Evolutionary conservation across 768 basidiomycete genomes (phyloP), one percentile per base, ranked within the genome.

Genomic region (Trametes elegans): DNA sequence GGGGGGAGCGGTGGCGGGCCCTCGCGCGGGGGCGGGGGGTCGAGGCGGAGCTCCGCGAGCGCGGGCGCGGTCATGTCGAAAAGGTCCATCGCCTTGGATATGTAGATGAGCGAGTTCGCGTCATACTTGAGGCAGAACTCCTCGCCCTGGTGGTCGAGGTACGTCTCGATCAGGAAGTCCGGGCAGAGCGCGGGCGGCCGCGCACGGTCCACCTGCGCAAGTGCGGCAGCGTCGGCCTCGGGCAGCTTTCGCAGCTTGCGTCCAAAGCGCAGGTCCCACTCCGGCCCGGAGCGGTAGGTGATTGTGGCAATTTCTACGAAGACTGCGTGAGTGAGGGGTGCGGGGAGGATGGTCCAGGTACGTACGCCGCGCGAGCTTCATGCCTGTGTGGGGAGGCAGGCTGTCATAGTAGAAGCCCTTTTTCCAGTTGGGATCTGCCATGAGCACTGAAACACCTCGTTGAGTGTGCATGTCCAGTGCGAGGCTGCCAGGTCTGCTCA

Each of bases 371-470:
- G 97, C 97, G 18, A 99, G 82, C 69, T 99, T 99, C 94, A 99
- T 98, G 26, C 97, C 97, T 1, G 86, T 90, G 68, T 99, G 97
- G 0, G 97, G 97, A 2, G 97, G 97, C n/a, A 95, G 68, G 7
- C 80, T 78, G 55, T 96, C 92, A 68, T 99, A 99, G 69, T 99
- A 99, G 71, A 96, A 98, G 4, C 97, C 97, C 31, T 93, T 87
- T 58, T 98, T 99, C 97, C 97, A 99, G 60, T 98, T 98, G 0
- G 96, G 96, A 71, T 99, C 97, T 2, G 96, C 90, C 97, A 99
- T 99, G 49, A 99, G 82, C 16, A 99, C 97, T 98, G 27, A 49
- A 39, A 39, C n/a, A 24, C 40, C 41, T 29, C 42, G 3, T 21
- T 21, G 3, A 53, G 29, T 21, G 23, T 31, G 16, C 43, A 43